Percentiles rank a stretch among this genome's conserved stretches.
These are phyloP conservation scores for Ceriops decandra DNA, from an alignment of 345 rosid genomes.

Conservation along the genomic window DNA sequence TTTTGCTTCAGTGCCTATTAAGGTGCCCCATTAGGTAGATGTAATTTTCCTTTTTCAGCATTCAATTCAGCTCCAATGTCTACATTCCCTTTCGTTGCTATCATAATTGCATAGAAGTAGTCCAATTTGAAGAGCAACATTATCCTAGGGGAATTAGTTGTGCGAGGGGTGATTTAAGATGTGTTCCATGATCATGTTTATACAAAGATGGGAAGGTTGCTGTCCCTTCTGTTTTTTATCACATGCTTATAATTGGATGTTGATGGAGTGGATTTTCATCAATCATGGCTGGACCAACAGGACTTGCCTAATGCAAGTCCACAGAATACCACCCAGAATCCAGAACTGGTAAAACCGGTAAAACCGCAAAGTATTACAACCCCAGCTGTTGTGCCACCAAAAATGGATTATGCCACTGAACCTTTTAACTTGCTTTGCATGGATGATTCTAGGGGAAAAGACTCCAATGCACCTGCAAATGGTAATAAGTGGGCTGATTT, in stretches of 20 bases:
- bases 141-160: too few species aligned
- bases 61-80: neutral
- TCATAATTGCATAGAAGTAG: neutral
- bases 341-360: conserved; percentile 26
- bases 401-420: conserved; percentile 63
- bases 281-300: conserved; percentile 24
- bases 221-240: neutral
- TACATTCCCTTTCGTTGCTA: neutral
- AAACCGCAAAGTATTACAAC: conserved; percentile 26
- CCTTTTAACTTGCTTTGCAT: conserved; percentile 57
- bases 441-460: conserved; percentile 40
- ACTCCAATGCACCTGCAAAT: conserved; percentile 13
- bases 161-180: too few species aligned
- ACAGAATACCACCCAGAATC: conserved; percentile 25
- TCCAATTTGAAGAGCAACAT: neutral
- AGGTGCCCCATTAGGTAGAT: conserved; percentile 35
- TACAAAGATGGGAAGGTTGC: neutral
- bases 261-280: neutral
- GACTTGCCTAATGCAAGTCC: conserved; percentile 25
- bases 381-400: conserved; percentile 25
- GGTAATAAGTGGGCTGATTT: conserved; percentile 19
- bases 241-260: neutral
- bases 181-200: too few species aligned
- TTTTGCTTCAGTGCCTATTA: conserved; percentile 16
- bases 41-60: neutral